A percentile compares a stretch with the other conserved stretches of the same genome.
Conservation (phyloP, 768 basidiomycete species). For the Hebeloma cylindrosporum region DNA sequence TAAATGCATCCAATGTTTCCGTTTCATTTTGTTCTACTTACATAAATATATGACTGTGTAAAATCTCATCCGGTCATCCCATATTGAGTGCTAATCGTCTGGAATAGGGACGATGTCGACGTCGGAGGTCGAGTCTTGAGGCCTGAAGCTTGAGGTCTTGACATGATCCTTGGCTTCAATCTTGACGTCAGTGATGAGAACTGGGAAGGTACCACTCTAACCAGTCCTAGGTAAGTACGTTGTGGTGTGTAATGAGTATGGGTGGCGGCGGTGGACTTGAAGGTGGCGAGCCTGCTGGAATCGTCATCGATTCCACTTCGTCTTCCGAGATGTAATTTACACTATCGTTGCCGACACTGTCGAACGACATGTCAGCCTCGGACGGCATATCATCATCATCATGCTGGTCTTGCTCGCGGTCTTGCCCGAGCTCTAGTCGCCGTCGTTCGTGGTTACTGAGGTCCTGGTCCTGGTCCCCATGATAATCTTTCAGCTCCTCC, state of each 20-base stretch:
- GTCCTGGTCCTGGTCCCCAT: slow-evolving; percentile 32
- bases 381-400: slow-evolving; percentile 2
- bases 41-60: no score
- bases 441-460: slow-evolving; percentile 28
- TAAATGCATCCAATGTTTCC: slow-evolving; percentile 1
- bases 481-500: slow-evolving; percentile 69
- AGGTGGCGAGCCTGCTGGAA: slow-evolving; percentile 26
- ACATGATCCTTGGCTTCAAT: no score
- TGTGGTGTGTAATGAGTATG: slow-evolving; percentile 37
- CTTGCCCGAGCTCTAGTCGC: slow-evolving; percentile 10
- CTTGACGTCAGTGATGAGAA: slow-evolving; percentile 1
- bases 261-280: slow-evolving; percentile 36
- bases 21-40: slow-evolving; percentile 1
- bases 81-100: no score
- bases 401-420: slow-evolving; percentile 2
- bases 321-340: slow-evolving; percentile 40
- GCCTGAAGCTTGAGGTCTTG: no score
- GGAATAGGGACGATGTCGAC: no score
- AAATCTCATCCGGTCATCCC: no score
- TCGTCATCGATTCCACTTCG: slow-evolving; percentile 41
- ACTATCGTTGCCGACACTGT: slow-evolving; percentile 19
- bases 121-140: no score
- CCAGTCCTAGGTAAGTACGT: slow-evolving; percentile 16
- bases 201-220: no score
- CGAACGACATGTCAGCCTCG: slow-evolving; percentile 6